Conservation (phyloP, 2,329 filamentous ascomycete genomes). For the Pseudogymnoascus pannorum region DNA sequence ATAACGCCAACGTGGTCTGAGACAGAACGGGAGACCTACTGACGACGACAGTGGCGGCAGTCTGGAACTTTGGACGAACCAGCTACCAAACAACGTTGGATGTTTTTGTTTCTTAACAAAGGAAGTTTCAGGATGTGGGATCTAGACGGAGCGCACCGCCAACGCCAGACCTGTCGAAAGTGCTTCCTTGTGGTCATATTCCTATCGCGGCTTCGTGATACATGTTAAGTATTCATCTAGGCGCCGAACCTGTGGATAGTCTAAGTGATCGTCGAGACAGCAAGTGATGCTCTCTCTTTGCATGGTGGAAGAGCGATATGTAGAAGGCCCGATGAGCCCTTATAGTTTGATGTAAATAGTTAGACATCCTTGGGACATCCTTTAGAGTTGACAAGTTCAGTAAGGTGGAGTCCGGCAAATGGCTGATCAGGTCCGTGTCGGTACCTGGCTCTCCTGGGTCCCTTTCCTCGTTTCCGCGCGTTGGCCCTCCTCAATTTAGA, state of each 20-base stretch:
- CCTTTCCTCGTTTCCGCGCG: neutral
- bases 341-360: slow-evolving; percentile 4
- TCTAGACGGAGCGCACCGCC: neutral
- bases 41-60: neutral
- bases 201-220: neutral
- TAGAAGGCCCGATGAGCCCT: slow-evolving; percentile 1
- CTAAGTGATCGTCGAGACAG: neutral
- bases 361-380: neutral
- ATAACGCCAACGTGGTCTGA: neutral
- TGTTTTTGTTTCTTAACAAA: neutral
- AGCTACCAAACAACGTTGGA: neutral
- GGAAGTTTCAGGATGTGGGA: neutral
- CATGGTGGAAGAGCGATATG: neutral
- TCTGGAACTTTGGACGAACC: neutral
- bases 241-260: neutral
- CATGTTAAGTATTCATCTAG: neutral
- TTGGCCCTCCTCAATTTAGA: neutral
- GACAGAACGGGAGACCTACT: neutral
- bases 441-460: neutral
- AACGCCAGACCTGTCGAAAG: neutral
- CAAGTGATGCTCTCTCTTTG: neutral
- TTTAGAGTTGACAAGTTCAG: slow-evolving; percentile 9
- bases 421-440: neutral
- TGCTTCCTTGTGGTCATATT: neutral
- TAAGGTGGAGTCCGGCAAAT: slow-evolving; percentile 5